Base-by-base conservation (phyloP, 106 monocot genomes). In the Acanthochlamys bracteata region DNA sequence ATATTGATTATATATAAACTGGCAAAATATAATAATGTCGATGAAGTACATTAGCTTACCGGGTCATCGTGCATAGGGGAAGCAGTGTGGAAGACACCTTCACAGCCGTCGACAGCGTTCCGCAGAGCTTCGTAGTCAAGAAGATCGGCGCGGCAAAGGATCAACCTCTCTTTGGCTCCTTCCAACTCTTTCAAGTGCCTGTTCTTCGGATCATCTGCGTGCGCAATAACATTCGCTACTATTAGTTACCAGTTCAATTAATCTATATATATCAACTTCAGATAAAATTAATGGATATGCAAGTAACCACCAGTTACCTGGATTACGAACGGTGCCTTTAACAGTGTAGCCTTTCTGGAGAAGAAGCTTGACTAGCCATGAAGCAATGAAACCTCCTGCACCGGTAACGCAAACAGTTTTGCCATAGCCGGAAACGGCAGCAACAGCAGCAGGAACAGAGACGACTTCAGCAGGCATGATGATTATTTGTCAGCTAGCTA, bases 21-120 rank as follows among this genome's bases (percentile, higher is more conserved):
- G 27, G 10, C 21, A 39, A 2, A 59, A 59, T 25, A 33, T 14
- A 4, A 49, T 49, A 14, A 40, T 7, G 4, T 16, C 4, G 0
- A 42, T 23, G 16, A 58, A 20, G 24, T 42, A 10, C 21, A 10
- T 20, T 15, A 21, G 66, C 71, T 41, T 53, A 78, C 82, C 14
- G 74, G 77, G 41, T 84, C 79, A 53, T 84, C 76, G 10, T 75
- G 69, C 46, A 84, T 69, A 1, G 84, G 84, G 11, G 71, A 76
- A 1, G 84, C 84, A 4, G 73, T 73, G 62, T 84, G 84, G 72
- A 84, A 84, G 43, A 84, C 76, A 8, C 84, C 84, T 27, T 75
- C 47, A 64, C 84, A 84, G 41, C 79, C 79, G 0, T 26, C 21
- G 52, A 84, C 58, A 0, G 79, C 84, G 2, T 33, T 21, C 2